Evolutionary conservation across 768 basidiomycete species (phyloP), one percentile per base, ranked within the genome.

Genomic region (Lentinula detonsa): DNA sequence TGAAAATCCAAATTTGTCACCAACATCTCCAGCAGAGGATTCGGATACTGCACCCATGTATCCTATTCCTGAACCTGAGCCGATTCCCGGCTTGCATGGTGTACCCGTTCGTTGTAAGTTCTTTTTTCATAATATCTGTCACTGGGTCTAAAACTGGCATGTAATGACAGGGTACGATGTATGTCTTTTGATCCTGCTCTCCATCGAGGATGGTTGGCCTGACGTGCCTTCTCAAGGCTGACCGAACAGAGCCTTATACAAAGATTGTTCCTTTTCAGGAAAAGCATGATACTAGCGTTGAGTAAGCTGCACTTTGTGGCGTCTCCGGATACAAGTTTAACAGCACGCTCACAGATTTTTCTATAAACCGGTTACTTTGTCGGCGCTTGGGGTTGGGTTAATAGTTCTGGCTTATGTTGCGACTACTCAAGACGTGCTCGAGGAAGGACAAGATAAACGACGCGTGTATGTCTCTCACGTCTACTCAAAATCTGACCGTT

Each of bases 251-350:
- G 71, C 67, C 91, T 9, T 93, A 93, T 69, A 93, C 91, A 18
- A 82, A 86, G 61, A 93, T 91, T 65, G 78, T 80, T 50, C 91
- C 91, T 31, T 93, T 93, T 71, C 90, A 93, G 71, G 90, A 92
- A 75, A 85, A 79, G 67, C 81, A 85, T 69, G 91, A 93, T 69
- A 90, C 91, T 23, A 90, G 85, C 64, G 81, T 93, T 63, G 92
- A 93, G 91, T 91, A 66, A 66, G 87, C 77, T 51, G 59, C n/a
- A 58, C 34, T 57, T 55, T 57, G 63, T 51, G 40, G 16, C 50
- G 31, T 61, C 61, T 48, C 54, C 10, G 4, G 8, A 35, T n/a
- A 39, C 13, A 8, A 39, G 23, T 23, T 15, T 52, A 2, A 51
- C 13, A 10, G 18, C 5, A 0, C 60, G 28, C 11, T 60, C 40